Evolutionary conservation across 768 basidiomycete genomes (phyloP), one percentile per base, ranked within the genome.

Genomic region (Macrolepiota albuminosa): DNA sequence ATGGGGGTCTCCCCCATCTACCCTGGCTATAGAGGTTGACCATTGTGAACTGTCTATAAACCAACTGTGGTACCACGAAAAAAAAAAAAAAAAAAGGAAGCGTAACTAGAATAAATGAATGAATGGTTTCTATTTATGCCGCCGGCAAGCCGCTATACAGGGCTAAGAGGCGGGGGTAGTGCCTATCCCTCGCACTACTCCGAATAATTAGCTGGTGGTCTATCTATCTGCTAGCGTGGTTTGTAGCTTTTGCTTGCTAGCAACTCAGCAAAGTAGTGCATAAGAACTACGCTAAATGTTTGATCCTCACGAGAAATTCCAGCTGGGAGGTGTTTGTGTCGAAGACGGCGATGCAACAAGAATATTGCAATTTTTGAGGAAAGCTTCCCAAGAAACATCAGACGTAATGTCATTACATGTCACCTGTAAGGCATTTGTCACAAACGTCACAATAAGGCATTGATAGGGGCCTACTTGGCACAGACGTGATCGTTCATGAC

Each of bases 401-500:
- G 76, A 75, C 7, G 57, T 53, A 16, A 70, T 40, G 57, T 81
- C 73, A 21, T 74, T 63, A 58, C 80, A 83, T 21, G 64, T 68
- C 3, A 86, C 70, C 88, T 89, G 61, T 21, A 53, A 43, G 60
- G 33, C 14, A 45, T 56, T 58, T 0, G 33, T 50, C 45, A 64
- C 29, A 47, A 29, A 24, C 36, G 26, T 16, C 37, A 18, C 39
- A 42, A n/a, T 31, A 34, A 34, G 24, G 50, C 18, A 18, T 13
- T 40, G 58, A n/a, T 33, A 43, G 7, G 26, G 24, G 21, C 75
- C 57, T 68, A 88, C 89, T 78, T 84, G 75, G 70, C 85, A 88
- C 16, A 73, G 65, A 16, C 78, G 76, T 21, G 71, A 75, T 65
- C 78, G 80, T 59, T 85, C 76, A 26, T 77, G 76, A 58, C 76